Percentiles rank a stretch among this genome's conserved stretches.
These are phyloP conservation scores for Paulownia fortunei DNA, from an alignment of 257 asterid species.

Conservation along the genomic window DNA sequence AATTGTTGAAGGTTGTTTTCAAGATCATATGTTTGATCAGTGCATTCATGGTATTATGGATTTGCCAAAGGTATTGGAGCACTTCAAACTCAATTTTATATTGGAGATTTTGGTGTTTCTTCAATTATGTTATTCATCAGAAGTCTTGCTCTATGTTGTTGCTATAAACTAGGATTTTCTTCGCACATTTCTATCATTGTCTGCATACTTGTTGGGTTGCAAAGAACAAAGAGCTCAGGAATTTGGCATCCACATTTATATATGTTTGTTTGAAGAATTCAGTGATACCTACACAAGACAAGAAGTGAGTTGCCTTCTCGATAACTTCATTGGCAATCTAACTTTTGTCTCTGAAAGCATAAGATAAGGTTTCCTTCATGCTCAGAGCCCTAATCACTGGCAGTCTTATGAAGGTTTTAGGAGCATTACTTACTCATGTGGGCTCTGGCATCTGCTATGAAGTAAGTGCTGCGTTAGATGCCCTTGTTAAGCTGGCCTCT, in stretches of 20 bases:
- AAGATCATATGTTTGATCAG: slow-evolving; percentile 68
- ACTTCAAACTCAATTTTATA: slow-evolving; percentile 8
- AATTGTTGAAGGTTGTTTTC: slow-evolving; percentile 73
- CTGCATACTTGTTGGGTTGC: slow-evolving; percentile 77
- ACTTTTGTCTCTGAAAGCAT: slow-evolving; percentile 15
- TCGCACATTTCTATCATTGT: slow-evolving; percentile 67
- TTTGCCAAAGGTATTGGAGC: slow-evolving; percentile 64
- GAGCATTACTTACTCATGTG: slow-evolving; percentile 81
- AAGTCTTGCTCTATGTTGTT: slow-evolving; percentile 34
- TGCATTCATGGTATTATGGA: slow-evolving; percentile 71
- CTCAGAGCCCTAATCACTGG: slow-evolving; percentile 35
- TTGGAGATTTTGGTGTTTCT: slow-evolving; percentile 22
- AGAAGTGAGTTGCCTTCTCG: slow-evolving; percentile 65
- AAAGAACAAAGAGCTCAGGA: slow-evolving; percentile 75
- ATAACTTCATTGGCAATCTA: background rate
- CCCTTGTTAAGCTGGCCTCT: slow-evolving; percentile 68
- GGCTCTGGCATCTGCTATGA: slow-evolving; percentile 82
- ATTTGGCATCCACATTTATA: slow-evolving; percentile 74
- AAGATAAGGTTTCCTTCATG: slow-evolving; percentile 26
- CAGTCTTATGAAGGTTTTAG: slow-evolving; percentile 63
- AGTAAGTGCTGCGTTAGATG: slow-evolving; percentile 78
- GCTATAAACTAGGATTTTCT: slow-evolving; percentile 67
- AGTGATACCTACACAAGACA: slow-evolving; percentile 73
- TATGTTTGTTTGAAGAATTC: slow-evolving; percentile 68
- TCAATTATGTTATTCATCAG: slow-evolving; percentile 20